phyloP scores from a whole-genome alignment of 2,329 filamentous ascomycete genomes.

The Xylaria arbuscula region DNA sequence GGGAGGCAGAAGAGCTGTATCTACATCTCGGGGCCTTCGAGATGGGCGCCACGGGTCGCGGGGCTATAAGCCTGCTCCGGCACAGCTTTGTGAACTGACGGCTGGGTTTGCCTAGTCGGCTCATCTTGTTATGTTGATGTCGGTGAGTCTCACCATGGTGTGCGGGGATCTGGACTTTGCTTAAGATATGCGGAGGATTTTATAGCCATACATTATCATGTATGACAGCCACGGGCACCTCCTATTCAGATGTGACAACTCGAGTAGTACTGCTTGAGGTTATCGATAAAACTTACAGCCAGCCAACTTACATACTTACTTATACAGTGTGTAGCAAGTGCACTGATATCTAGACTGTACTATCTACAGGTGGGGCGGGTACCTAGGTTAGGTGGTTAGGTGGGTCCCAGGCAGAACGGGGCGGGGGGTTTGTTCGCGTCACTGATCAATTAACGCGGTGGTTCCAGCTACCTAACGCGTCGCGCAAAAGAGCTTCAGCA shows the following conservation, averaged over 20 bases:
- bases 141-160: slow-evolving; percentile 14
- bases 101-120: slow-evolving; percentile 12
- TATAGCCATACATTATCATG: neutral
- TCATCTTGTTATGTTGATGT: slow-evolving; percentile 27
- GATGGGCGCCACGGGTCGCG: slow-evolving; percentile 1
- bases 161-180: neutral
- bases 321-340: neutral
- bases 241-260: too few relatives aligned
- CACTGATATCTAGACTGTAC: neutral
- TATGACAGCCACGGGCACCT: too few relatives aligned
- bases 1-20: slow-evolving; percentile 7
- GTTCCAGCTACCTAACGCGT: slow-evolving; percentile 23
- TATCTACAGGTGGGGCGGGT: neutral
- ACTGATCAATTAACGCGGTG: slow-evolving; percentile 44
- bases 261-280: too few relatives aligned
- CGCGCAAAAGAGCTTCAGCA: slow-evolving; percentile 16
- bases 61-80: neutral
- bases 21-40: slow-evolving; percentile 8
- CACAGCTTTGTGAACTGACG: slow-evolving; percentile 22
- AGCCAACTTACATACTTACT: too few relatives aligned
- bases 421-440: slow-evolving; percentile 38
- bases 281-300: neutral
- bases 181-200: neutral
- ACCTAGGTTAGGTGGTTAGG: slow-evolving; percentile 27
- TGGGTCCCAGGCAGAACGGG: slow-evolving; percentile 16